phyloP scores from a whole-genome alignment of 306 rosid genomes.

The Prunus kanzakura region DNA sequence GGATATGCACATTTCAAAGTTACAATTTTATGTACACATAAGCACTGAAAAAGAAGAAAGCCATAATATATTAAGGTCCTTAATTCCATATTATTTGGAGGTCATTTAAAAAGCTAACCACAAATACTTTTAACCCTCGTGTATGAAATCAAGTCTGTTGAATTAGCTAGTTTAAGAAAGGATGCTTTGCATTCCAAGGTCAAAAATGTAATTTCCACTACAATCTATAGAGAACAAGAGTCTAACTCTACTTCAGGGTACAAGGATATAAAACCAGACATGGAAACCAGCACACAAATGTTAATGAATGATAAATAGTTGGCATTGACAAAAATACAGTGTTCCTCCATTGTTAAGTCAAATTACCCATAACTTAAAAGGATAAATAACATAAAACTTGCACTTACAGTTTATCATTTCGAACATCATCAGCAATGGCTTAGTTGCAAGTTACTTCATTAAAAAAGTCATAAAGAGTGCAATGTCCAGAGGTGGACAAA shows the following conservation, averaged over 20 bases:
- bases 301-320: neutral
- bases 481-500: neutral
- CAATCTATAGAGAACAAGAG: neutral
- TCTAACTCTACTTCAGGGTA: neutral
- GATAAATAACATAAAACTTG: neutral
- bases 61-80: neutral
- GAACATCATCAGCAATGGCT: neutral
- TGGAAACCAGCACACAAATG: neutral
- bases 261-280: neutral
- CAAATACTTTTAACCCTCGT: neutral
- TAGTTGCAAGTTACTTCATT: neutral
- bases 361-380: neutral
- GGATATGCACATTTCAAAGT: neutral
- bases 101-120: neutral
- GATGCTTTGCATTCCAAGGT: neutral
- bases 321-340: neutral
- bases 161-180: neutral
- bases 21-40: neutral
- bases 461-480: neutral
- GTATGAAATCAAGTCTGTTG: neutral
- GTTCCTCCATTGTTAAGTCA: neutral
- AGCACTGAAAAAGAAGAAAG: neutral
- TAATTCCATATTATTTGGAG: neutral
- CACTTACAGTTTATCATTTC: neutral
- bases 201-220: neutral